Evolutionary conservation across 1,139 yeast species (phyloP), one percentile per base, ranked within the genome.

Genomic region (Entelexis paramagnoliae): DNA sequence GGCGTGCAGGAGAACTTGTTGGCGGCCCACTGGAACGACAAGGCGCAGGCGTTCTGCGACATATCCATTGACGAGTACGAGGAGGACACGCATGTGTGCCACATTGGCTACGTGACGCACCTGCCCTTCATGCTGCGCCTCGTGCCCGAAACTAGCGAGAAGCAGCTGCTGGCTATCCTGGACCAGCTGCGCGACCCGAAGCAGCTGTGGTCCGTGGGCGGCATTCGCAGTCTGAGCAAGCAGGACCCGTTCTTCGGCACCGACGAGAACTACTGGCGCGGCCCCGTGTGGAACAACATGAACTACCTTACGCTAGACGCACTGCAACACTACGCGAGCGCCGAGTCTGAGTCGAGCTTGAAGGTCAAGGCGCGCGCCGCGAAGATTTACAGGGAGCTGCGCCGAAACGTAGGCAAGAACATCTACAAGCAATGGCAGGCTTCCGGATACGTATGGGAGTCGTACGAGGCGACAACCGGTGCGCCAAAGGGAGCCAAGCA

Each of bases 241-340:
- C 64, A 75, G 9, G 91, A 85, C 62, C 71, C 71, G 30, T 69
- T 65, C 55, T 91, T 83, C 66, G 84, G 83, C 55, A 78, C 81
- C 0, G 91, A 76, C 10, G 98, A 93, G 62, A 82, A 91, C 66
- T 91, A 91, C 69, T 91, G 99, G 99, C 76, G 95, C 55, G 93
- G 96, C 0, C 89, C 95, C 19, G 75, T 91, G 41, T 93, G 98
- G 98, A 72, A 88, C 60, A 85, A 88, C 64, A 84, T 91, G 63
- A 93, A 93, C 68, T 89, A 87, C 63, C 72, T 91, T 66, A 72
- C 82, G 8, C 72, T 91, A 48, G 93, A 88, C 53, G 76, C 86
- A 10, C 71, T 93, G 57, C 68, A 72, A 49, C 69, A 78, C 63
- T 91, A 89, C 59, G 64, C 61, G 11, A 40, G 57, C 33, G 58